These are phyloP conservation scores for California macrophylla DNA, from an alignment of 441 rosid species.

Conservation along the genomic window DNA sequence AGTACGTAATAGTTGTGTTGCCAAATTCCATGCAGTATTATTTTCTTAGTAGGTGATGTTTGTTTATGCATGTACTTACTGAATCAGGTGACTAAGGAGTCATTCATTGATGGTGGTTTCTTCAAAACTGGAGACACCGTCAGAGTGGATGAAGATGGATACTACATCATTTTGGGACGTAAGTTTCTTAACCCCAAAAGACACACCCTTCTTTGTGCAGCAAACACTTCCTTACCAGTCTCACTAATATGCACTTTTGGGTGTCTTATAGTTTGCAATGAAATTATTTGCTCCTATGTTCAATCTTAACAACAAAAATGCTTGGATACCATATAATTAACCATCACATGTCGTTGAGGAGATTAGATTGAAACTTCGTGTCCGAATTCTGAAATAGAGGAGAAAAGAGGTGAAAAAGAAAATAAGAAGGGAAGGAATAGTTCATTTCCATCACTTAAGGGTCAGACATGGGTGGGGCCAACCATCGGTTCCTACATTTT, in stretches of 20 bases:
- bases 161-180: conserved; percentile 85
- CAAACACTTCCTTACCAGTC: background rate
- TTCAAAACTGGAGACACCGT: conserved; percentile 96
- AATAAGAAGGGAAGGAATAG: background rate
- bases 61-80: conserved; percentile 12
- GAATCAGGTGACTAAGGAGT: conserved; percentile 55
- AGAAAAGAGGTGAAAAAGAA: background rate
- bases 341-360: background rate
- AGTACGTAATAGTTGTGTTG: background rate
- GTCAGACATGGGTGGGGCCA: background rate
- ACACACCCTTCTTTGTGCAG: background rate
- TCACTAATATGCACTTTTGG: background rate
- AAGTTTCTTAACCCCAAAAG: conserved; percentile 20
- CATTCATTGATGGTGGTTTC: conserved; percentile 80
- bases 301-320: background rate
- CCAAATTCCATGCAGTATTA: background rate
- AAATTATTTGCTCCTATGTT: background rate
- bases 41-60: background rate
- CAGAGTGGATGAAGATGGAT: conserved; percentile 73
- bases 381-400: background rate
- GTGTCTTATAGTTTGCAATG: background rate
- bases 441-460: background rate
- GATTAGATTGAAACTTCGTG: background rate
- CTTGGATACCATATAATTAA: background rate
- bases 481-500: background rate